phyloP scores from a whole-genome alignment of 1,284 basidiomycete species.

The Heterobasidion occidentale region DNA sequence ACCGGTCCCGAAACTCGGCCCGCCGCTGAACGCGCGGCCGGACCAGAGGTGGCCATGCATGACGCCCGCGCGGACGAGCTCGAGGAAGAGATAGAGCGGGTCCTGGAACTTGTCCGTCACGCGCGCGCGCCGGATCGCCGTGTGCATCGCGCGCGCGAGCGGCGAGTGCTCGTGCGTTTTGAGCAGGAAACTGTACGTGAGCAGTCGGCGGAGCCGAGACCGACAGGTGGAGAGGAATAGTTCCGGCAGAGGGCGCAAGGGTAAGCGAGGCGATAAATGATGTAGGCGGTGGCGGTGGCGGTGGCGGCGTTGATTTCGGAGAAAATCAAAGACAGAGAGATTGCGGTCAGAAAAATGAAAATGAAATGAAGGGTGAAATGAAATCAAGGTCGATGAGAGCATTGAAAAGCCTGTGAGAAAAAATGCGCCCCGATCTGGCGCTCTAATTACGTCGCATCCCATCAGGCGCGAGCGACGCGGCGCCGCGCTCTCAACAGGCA shows the following conservation, averaged over 20 bases:
- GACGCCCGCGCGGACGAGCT: conserved; percentile 89
- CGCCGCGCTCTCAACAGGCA: no score
- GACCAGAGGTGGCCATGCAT: conserved; percentile 94
- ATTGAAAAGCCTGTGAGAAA: no score
- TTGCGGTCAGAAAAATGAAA: neutral
- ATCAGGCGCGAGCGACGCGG: no score
- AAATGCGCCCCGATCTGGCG: no score
- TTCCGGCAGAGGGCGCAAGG: no score
- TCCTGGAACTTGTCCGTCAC: conserved; percentile 99
- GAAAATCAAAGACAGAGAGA: neutral
- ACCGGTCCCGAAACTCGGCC: conserved; percentile 91
- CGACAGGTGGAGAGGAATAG: no score
- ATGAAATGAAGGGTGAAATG: neutral
- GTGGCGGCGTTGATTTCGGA: conserved; percentile 4
- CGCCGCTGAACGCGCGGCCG: conserved; percentile 83
- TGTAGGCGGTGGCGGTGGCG: conserved; percentile 1
- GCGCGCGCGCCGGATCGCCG: conserved; percentile 68
- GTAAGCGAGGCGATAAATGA: neutral
- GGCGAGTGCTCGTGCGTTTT: conserved; percentile 87
- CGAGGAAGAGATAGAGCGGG: conserved; percentile 86
- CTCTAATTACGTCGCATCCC: no score
- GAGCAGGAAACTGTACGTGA: conserved; percentile 63
- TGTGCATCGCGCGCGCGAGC: conserved; percentile 86
- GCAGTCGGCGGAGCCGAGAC: conserved; percentile 8
- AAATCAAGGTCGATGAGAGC: neutral